A percentile compares a stretch with the other conserved stretches of the same genome.
phyloP scores from a whole-genome alignment of 2,329 filamentous ascomycete species.

The Alternaria brassicicola region DNA sequence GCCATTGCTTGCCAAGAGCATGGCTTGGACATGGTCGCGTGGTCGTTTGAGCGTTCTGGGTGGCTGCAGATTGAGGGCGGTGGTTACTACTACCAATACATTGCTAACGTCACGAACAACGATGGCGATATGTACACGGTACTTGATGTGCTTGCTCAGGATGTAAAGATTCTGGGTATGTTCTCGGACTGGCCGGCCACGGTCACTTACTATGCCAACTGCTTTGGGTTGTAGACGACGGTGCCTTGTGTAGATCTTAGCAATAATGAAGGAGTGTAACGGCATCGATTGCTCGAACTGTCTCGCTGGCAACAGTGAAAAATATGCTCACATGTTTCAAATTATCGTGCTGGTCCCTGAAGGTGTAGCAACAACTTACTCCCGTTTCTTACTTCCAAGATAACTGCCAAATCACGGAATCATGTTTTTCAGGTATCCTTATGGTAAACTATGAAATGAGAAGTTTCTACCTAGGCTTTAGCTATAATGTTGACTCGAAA shows the following conservation, averaged over 20 bases:
- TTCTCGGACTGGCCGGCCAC: slow-evolving; percentile 75
- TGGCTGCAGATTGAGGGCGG: slow-evolving; percentile 60
- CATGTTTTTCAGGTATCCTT: too few species aligned
- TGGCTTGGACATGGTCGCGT: slow-evolving; percentile 69
- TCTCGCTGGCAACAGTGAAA: too few species aligned
- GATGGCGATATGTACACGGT: slow-evolving; percentile 70
- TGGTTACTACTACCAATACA: slow-evolving; percentile 50
- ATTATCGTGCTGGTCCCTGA: too few species aligned
- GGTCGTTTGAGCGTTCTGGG: slow-evolving; percentile 71
- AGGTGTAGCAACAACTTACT: too few species aligned
- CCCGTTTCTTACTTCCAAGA: too few species aligned
- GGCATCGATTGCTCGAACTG: too few species aligned
- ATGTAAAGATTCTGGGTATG: slow-evolving; percentile 66
- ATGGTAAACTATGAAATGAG: too few species aligned
- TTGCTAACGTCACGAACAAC: slow-evolving; percentile 59
- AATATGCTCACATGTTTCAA: too few species aligned
- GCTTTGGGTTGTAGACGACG: slow-evolving; percentile 56
- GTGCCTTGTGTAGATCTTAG: not conserved
- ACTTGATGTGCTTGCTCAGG: slow-evolving; percentile 66
- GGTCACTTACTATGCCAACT: slow-evolving; percentile 74
- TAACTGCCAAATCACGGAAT: too few species aligned
- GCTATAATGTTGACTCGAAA: not conserved
- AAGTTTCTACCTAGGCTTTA: too few species aligned
- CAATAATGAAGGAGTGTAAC: not conserved
- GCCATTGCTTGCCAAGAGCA: slow-evolving; percentile 65